Evolutionary conservation across 1,139 yeast species (phyloP), one percentile per base, ranked within the genome.

Genomic region (Arxiozyma bovina): DNA sequence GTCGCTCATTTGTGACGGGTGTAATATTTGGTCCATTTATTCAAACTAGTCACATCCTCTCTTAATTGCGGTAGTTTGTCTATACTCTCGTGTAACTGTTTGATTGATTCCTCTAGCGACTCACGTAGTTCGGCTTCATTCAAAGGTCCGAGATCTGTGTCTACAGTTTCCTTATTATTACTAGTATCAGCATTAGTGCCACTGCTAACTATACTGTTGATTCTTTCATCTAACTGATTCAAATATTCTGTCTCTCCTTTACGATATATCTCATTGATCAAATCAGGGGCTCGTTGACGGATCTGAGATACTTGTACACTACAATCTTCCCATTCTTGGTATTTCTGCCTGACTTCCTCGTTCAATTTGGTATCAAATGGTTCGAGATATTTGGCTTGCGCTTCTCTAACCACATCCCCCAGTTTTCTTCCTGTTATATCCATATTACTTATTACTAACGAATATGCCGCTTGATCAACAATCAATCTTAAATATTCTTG

Each of bases 291-390:
- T n/a, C 74, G 74, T 51, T 80, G 72, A 50, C 89, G 70, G 54
- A 81, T 66, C 42, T 71, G 70, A 0, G 87, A 77, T 30, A 82
- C 76, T 53, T 73, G 75, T 1, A 79, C 75, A 0, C 86, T 79
- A 58, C 79, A 80, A 50, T 74, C 76, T 59, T 85, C 90, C 56
- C 84, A 81, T 49, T 75, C 74, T 52, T 75, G 75, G 57, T 83
- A 76, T 44, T 79, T 63, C 50, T 74, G 73, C 50, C 88, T 71
- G 41, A 85, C 75, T 53, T 73, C 66, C 55, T 78, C 79, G 63
- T 83, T 82, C 55, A 83, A 65, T 12, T 76, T 79, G 47, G 78
- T 70, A 64, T 85, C 87, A 66, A 83, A 83, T 0, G 87, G 86
- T 63, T 82, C 89, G 18, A 79, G 75, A 57, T 73, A 76, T 52